Evolutionary conservation across 768 basidiomycete species (phyloP).

Genomic region (Trametes elegans): DNA sequence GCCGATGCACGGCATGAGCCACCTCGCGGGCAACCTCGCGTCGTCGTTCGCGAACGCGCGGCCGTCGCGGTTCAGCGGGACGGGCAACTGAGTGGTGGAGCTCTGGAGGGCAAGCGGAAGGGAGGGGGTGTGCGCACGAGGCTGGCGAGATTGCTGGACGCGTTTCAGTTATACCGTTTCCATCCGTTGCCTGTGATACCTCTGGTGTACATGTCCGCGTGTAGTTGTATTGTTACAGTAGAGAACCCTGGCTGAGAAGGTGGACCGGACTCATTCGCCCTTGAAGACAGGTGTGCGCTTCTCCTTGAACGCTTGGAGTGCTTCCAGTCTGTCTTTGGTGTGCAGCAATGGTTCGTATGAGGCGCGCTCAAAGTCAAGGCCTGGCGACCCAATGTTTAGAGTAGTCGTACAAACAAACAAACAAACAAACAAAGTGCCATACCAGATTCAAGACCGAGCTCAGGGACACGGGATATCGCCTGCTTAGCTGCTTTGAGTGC

Average conservation of each 20-base stretch:
- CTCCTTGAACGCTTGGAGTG: conserved; percentile 81
- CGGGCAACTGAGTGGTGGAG: conserved; percentile 2
- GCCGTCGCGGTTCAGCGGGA: conserved; percentile 14
- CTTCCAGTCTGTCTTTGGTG: conserved; percentile 77
- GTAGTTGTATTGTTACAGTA: conserved; percentile 8
- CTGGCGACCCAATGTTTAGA: conserved; percentile 37
- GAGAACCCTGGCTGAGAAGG: not conserved
- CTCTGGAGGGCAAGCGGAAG: not conserved
- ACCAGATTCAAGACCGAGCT: conserved; percentile 78
- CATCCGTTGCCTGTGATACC: not conserved
- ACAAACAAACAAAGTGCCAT: too few species aligned
- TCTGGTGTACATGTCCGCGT: not conserved
- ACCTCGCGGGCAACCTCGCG: conserved; percentile 15
- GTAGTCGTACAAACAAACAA: too few species aligned
- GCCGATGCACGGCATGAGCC: conserved; percentile 15
- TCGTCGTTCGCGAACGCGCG: conserved; percentile 18
- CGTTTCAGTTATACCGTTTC: conserved; percentile 7
- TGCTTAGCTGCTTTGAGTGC: conserved; percentile 87
- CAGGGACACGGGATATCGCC: conserved; percentile 77
- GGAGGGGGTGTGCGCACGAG: too few species aligned
- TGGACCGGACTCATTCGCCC: conserved; percentile 56
- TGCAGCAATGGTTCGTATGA: conserved; percentile 79
- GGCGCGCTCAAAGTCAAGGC: conserved; percentile 89
- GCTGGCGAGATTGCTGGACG: not conserved
- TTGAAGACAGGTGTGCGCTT: conserved; percentile 78